These are phyloP conservation scores for Lasiodiplodia hormozganensis DNA, from an alignment of 2,329 filamentous ascomycete species.

Conservation along the genomic window DNA sequence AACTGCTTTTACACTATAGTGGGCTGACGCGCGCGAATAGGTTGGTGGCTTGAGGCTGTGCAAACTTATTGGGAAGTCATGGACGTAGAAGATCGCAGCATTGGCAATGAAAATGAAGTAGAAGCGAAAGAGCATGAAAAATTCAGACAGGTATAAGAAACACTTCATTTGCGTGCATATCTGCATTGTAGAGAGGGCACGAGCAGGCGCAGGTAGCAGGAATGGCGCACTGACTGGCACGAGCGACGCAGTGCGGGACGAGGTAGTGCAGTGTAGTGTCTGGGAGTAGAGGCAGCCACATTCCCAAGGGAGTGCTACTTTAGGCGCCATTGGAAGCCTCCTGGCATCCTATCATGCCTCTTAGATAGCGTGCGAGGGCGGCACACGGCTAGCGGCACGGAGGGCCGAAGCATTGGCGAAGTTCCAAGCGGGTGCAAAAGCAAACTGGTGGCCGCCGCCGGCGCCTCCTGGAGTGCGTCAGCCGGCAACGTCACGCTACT, in stretches of 20 bases:
- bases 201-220: background rate
- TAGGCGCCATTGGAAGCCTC: background rate
- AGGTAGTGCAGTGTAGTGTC: background rate
- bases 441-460: slow-evolving; percentile 9
- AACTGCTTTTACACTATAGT: background rate
- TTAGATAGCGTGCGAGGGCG: background rate
- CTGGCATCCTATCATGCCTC: slow-evolving; percentile 3
- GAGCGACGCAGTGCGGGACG: background rate
- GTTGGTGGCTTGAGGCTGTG: background rate
- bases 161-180: background rate
- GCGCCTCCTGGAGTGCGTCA: background rate
- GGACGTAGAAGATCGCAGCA: background rate
- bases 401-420: slow-evolving; percentile 19
- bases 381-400: slow-evolving; percentile 24
- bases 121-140: background rate
- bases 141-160: background rate
- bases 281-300: background rate
- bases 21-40: too few species aligned
- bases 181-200: background rate
- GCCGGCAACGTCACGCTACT: slow-evolving; percentile 17
- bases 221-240: background rate
- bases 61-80: slow-evolving; percentile 11
- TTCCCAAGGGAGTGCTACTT: background rate
- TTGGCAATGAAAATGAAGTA: background rate
- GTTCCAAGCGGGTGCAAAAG: slow-evolving; percentile 6